Percentiles rank a stretch among this genome's conserved stretches.
phyloP scores from a whole-genome alignment of 495 filamentous ascomycete genomes.

The Oidiodendron maius region DNA sequence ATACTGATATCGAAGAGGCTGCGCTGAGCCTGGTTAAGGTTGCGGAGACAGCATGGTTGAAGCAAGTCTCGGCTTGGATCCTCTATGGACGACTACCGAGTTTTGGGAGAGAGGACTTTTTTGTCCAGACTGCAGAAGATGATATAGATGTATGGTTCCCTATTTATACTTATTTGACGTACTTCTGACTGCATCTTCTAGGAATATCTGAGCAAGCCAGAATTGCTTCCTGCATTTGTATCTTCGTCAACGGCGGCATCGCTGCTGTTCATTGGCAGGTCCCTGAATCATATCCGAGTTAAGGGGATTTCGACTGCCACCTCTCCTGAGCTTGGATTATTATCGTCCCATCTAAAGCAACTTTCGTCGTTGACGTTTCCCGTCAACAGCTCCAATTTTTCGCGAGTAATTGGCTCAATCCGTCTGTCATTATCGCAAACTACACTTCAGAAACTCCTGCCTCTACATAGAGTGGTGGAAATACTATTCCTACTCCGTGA shows the following conservation, averaged over 20 bases:
- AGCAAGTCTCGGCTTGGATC: conserved; percentile 83
- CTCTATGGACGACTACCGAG: conserved; percentile 76
- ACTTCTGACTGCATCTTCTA: conserved; percentile 13
- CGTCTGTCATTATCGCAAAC: conserved; percentile 76
- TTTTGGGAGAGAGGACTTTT: conserved; percentile 76
- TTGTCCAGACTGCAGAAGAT: conserved; percentile 27
- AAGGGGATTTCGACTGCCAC: conserved; percentile 32
- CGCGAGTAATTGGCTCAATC: conserved; percentile 66
- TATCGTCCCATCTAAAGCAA: conserved; percentile 65
- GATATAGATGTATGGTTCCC: conserved; percentile 19
- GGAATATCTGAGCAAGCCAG: conserved; percentile 48
- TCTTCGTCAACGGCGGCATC: conserved; percentile 67
- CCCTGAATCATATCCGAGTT: conserved; percentile 70
- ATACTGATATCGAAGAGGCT: conserved; percentile 72
- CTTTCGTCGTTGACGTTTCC: conserved; percentile 69
- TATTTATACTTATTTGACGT: neutral
- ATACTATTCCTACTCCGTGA: conserved; percentile 71
- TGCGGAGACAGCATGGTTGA: conserved; percentile 87
- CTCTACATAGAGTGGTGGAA: conserved; percentile 67
- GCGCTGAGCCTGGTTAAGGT: conserved; percentile 62
- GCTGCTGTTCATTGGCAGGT: conserved; percentile 86
- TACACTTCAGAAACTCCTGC: conserved; percentile 72
- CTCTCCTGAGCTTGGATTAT: conserved; percentile 54
- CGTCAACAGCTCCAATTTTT: conserved; percentile 61
- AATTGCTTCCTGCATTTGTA: conserved; percentile 73